phyloP scores from a whole-genome alignment of 768 basidiomycete genomes.

The Mycena venus region DNA sequence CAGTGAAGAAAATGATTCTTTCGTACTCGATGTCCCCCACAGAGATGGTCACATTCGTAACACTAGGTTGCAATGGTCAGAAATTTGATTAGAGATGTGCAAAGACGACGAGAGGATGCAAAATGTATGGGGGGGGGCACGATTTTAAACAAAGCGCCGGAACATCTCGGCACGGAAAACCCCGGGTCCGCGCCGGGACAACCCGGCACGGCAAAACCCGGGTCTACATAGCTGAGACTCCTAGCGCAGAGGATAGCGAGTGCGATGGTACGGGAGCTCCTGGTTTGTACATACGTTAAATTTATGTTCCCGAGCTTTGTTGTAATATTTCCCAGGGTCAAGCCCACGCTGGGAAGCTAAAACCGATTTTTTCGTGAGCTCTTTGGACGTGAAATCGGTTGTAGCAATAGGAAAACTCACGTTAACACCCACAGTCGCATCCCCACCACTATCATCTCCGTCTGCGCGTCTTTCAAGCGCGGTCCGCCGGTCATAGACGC shows the following conservation, averaged over 20 bases:
- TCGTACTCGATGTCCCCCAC: conserved; percentile 35
- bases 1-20: not conserved
- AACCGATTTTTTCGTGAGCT: not conserved
- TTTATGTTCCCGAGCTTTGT: conserved; percentile 36
- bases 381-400: not conserved
- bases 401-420: conserved; percentile 16
- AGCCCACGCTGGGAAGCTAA: conserved; percentile 29
- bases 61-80: conserved; percentile 11
- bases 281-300: conserved; percentile 18
- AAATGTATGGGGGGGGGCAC: too few relatives aligned
- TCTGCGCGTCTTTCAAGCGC: conserved; percentile 31
- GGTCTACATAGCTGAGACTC: too few relatives aligned
- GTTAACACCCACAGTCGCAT: conserved; percentile 21
- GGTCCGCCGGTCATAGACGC: conserved; percentile 24
- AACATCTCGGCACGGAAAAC: too few relatives aligned
- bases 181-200: too few relatives aligned
- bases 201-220: too few relatives aligned
- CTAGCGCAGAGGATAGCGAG: too few relatives aligned
- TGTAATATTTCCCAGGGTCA: conserved; percentile 34
- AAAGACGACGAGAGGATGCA: too few relatives aligned
- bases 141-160: too few relatives aligned
- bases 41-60: conserved; percentile 36
- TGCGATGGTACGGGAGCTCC: too few relatives aligned
- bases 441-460: conserved; percentile 12
- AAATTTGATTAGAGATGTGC: too few relatives aligned